A percentile compares a stretch with the other conserved stretches of the same genome.
Evolutionary conservation across 495 filamentous ascomycete species (phyloP).

Genomic region (Amniculicola lignicola): DNA sequence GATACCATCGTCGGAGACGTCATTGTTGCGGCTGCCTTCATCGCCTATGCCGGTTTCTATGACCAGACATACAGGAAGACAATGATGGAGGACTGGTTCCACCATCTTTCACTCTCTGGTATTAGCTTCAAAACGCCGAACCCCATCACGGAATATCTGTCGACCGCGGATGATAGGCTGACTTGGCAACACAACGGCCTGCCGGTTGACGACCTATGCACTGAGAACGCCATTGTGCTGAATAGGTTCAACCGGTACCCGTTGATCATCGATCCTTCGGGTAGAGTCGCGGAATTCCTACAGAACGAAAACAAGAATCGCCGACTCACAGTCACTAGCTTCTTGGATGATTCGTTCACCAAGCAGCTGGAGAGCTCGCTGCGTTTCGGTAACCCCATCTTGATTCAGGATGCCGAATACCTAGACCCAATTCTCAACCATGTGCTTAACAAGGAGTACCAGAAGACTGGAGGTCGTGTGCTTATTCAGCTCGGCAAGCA

Average conservation of each 20-base stretch:
- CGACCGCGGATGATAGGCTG: conserved; percentile 90
- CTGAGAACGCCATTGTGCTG: conserved; percentile 95
- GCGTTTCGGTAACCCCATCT: conserved; percentile 95
- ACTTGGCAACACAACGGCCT: conserved; percentile 93
- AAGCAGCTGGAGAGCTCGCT: conserved; percentile 96
- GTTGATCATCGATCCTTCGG: conserved; percentile 95
- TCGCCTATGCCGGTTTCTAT: conserved; percentile 97
- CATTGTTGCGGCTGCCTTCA: conserved; percentile 88
- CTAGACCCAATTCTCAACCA: conserved; percentile 96
- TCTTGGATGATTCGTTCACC: conserved; percentile 95
- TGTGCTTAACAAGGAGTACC: conserved; percentile 98
- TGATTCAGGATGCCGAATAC: conserved; percentile 98
- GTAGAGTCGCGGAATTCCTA: conserved; percentile 88
- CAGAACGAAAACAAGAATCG: conserved; percentile 91
- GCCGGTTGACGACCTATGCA: conserved; percentile 98
- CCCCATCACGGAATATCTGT: conserved; percentile 93
- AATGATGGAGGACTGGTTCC: conserved; percentile 96
- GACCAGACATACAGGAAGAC: conserved; percentile 96
- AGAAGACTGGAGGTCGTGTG: conserved; percentile 98
- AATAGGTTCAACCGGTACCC: conserved; percentile 98
- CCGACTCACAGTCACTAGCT: conserved; percentile 93
- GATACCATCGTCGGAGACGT: conserved; percentile 94
- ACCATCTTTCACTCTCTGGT: conserved; percentile 84
- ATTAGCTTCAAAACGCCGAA: conserved; percentile 91
- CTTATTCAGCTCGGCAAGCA: conserved; percentile 97